These are phyloP conservation scores for Cutaneotrichosporon daszewskae DNA, from an alignment of 1,284 basidiomycete species.

Conservation along the genomic window DNA sequence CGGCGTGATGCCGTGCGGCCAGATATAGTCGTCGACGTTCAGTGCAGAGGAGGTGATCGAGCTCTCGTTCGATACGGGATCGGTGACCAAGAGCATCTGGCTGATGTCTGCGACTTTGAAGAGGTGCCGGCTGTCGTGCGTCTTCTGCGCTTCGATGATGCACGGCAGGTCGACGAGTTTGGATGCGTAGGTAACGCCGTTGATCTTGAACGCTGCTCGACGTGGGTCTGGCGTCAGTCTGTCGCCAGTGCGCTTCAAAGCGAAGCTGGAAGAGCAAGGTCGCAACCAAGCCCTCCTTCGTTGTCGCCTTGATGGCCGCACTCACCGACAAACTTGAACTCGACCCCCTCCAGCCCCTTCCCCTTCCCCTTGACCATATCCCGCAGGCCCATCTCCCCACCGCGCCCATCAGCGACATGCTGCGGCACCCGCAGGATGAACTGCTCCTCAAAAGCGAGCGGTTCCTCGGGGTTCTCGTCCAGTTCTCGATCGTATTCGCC, in stretches of 20 bases:
- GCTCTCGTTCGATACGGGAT: slow-evolving; percentile 68
- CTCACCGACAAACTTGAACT: slow-evolving; percentile 96
- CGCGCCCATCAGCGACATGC: slow-evolving; percentile 48
- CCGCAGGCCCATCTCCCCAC: slow-evolving; percentile 57
- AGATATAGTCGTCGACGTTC: slow-evolving; percentile 93
- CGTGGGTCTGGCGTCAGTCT: slow-evolving; percentile 65
- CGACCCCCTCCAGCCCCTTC: slow-evolving; percentile 70
- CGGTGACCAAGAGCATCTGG: slow-evolving; percentile 81
- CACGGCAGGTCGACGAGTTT: slow-evolving; percentile 96
- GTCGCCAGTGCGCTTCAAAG: too few species aligned
- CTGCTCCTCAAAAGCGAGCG: slow-evolving; percentile 91
- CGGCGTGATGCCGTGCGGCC: slow-evolving; percentile 93
- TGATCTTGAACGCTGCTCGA: slow-evolving; percentile 83
- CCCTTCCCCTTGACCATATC: slow-evolving; percentile 77
- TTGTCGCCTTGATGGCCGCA: too few species aligned
- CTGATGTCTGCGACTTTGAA: slow-evolving; percentile 99
- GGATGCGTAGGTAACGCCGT: slow-evolving; percentile 71
- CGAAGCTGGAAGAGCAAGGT: neutral
- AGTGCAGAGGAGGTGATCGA: slow-evolving; percentile 55
- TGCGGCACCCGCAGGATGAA: slow-evolving; percentile 88
- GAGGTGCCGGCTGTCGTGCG: slow-evolving; percentile 89
- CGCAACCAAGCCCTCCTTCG: neutral
- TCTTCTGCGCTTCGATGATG: slow-evolving; percentile 94
- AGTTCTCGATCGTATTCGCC: slow-evolving; percentile 88
- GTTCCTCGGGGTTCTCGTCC: slow-evolving; percentile 85